Conservation (phyloP, 2,329 filamentous ascomycete species). For the Aspergillus sp. region DNA sequence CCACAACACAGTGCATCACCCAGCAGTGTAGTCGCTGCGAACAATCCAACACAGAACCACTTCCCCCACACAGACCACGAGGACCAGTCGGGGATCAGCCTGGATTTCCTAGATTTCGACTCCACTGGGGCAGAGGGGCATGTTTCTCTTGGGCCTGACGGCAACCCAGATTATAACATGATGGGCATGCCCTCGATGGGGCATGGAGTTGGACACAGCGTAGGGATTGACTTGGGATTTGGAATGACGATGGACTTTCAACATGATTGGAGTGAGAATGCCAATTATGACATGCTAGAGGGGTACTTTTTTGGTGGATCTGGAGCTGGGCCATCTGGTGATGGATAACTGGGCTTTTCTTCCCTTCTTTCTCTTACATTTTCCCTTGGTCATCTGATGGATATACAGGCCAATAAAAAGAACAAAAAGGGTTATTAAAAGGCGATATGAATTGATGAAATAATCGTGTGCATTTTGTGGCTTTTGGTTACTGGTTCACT, state of each 20-base stretch:
- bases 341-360: slow-evolving; percentile 1
- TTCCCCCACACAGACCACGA: slow-evolving; percentile 22
- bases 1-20: slow-evolving; percentile 31
- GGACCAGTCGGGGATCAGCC: slow-evolving; percentile 35
- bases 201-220: slow-evolving; percentile 29
- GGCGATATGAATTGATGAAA: no score
- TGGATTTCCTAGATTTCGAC: slow-evolving; percentile 53
- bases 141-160: slow-evolving; percentile 21
- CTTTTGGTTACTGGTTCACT: no score
- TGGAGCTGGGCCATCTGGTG: slow-evolving; percentile 21
- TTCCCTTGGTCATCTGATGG: background rate
- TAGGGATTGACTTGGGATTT: slow-evolving; percentile 41
- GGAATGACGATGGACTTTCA: slow-evolving; percentile 42
- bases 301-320: slow-evolving; percentile 52
- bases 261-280: slow-evolving; percentile 46
- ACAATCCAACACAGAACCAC: slow-evolving; percentile 3
- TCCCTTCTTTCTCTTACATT: background rate
- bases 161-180: slow-evolving; percentile 23
- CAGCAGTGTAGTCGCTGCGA: slow-evolving; percentile 14
- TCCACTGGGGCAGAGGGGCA: slow-evolving; percentile 28
- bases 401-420: no score
- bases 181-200: slow-evolving; percentile 25
- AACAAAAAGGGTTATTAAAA: no score
- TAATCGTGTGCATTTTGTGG: no score
- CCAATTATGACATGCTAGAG: slow-evolving; percentile 48